Conservation (phyloP, 2,329 filamentous ascomycete genomes). For the Aspergillus sp. region DNA sequence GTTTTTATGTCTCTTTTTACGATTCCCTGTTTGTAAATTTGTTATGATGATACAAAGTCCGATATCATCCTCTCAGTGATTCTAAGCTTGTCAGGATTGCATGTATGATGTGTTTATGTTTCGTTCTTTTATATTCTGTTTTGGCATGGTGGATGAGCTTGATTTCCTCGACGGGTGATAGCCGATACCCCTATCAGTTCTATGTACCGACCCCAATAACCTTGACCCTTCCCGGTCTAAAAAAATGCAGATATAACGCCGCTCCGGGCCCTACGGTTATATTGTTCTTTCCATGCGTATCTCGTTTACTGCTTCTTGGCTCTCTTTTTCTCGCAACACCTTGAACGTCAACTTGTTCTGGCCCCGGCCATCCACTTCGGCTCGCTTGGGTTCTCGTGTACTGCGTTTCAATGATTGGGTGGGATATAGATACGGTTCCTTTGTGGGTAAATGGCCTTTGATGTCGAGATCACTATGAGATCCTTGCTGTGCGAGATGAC, state of each 20-base stretch:
- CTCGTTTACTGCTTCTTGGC: background rate
- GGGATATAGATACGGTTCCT: background rate
- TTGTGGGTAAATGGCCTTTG: background rate
- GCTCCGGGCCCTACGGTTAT: conserved; percentile 1
- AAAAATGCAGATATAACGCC: conserved; percentile 13
- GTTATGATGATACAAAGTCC: conserved; percentile 33
- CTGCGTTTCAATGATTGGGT: conserved; percentile 1
- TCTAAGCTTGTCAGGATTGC: conserved; percentile 27
- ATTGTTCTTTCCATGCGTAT: conserved; percentile 11
- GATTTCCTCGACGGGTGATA: conserved; percentile 21
- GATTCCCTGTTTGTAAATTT: conserved; percentile 30
- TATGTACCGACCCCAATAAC: conserved; percentile 9
- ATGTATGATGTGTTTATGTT: conserved; percentile 34
- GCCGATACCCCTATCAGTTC: conserved; percentile 22
- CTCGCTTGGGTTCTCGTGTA: background rate
- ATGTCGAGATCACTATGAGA: background rate
- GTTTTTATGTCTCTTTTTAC: conserved; percentile 24
- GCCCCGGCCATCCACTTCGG: background rate
- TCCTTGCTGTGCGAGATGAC: background rate
- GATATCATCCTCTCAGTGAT: conserved; percentile 26
- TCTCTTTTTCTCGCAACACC: too few relatives aligned
- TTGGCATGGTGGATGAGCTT: conserved; percentile 20
- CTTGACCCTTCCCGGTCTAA: background rate
- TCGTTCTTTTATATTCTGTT: conserved; percentile 15
- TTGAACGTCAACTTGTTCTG: background rate